Evolutionary conservation across 2,329 filamentous ascomycete genomes (phyloP), one percentile per base, ranked within the genome.

Genomic region (Pseudohalonectria lignicola): DNA sequence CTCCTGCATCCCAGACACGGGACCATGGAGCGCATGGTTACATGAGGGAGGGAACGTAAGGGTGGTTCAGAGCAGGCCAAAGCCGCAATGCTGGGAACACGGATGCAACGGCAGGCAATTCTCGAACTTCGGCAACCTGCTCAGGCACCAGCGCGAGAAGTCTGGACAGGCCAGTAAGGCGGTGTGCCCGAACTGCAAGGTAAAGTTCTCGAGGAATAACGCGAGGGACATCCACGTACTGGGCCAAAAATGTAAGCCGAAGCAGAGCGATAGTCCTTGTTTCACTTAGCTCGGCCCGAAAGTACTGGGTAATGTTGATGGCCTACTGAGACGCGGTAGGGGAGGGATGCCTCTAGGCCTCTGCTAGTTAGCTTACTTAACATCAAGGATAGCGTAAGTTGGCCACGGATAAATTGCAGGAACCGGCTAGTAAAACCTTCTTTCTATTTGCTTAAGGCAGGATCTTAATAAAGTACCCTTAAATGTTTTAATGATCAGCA

Each of bases 21-120:
- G 29, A 31, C 29, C 29, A 13, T 16, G 29, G 29, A 13, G n/a
- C 29, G 29, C n/a, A n/a, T n/a, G n/a, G n/a, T n/a, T n/a, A n/a
- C n/a, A 62, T 44, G 60, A 65, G 44, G 56, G 59, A 28, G 55
- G 64, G 31, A 64, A 76, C 47, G 77, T 85, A 29, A 71, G 83
- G 42, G 76, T 87, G 13, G 70, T 87, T n/a, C 81, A 83, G 56
- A 79, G 77, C 49, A 74, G 84, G 46, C 86, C 86, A 13, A 94
- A 94, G 62, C 87, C 88, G 33, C 86, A 94, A 56, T 96, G 90
- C 60, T 96, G 86, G 85, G 90, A 95, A 43, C 90, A 96, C 53
- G 90, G 88, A 11, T 96, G 90, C 67, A 94, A 95, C 52, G 90
- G 90, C 16, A 79, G 88, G 20, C 85, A 94, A 52, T 96, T 96